Conservation (phyloP, 1,284 basidiomycete genomes). For the Bjerkandera adusta region DNA sequence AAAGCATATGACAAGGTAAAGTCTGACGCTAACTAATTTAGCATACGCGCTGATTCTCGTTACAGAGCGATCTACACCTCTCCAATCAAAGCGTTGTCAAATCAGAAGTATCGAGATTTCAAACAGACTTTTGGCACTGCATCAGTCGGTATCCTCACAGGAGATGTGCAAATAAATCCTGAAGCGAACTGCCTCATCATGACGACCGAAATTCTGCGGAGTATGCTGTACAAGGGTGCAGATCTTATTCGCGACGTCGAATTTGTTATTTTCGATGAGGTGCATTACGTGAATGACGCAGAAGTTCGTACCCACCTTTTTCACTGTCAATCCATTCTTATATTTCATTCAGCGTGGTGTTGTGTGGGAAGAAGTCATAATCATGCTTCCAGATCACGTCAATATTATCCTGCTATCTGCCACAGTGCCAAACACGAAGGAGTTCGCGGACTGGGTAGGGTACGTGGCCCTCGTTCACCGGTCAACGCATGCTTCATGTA, state of each 20-base stretch:
- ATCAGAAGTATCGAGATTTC: conserved; percentile 99
- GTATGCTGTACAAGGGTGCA: conserved; percentile 98
- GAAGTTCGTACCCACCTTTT: conserved; percentile 59
- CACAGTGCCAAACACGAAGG: conserved; percentile 97
- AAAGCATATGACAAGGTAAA: conserved; percentile 96
- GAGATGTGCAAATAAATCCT: conserved; percentile 99
- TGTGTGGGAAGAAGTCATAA: conserved; percentile 99
- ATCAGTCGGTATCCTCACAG: conserved; percentile 95
- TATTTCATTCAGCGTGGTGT: conserved; percentile 79
- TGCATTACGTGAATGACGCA: conserved; percentile 99
- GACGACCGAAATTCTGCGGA: conserved; percentile 98
- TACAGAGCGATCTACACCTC: conserved; percentile 95
- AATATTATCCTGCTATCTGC: conserved; percentile 97
- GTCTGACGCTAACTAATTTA: conserved; percentile 2
- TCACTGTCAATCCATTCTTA: conserved; percentile 1
- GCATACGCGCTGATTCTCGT: neutral
- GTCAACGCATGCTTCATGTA: neutral
- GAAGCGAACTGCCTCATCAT: conserved; percentile 97
- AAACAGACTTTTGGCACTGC: conserved; percentile 93
- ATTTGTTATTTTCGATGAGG: conserved; percentile 99
- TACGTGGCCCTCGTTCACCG: conserved; percentile 37
- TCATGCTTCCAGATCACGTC: conserved; percentile 97
- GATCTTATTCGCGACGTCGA: conserved; percentile 98
- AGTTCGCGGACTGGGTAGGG: conserved; percentile 99
- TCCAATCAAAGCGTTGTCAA: conserved; percentile 98